Percentiles rank a stretch among this genome's conserved stretches.
Conservation (phyloP, 2,329 filamentous ascomycete species). For the Tolypocladium cylindrosporum region DNA sequence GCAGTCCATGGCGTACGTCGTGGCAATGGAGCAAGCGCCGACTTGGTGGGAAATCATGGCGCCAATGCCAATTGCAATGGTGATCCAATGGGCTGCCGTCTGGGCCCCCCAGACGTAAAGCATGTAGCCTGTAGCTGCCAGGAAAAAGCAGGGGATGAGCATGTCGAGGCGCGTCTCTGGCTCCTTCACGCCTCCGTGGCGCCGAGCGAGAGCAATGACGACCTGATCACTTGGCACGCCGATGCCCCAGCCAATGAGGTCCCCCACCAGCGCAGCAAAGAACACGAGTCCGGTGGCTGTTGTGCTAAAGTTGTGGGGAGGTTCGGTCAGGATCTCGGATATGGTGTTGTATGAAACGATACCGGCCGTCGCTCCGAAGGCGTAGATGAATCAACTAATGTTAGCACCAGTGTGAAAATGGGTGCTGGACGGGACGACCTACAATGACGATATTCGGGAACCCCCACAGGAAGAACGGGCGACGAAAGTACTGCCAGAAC, state of each 20-base stretch:
- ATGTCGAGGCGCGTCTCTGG: background rate
- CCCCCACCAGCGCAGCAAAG: background rate
- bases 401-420: background rate
- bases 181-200: background rate
- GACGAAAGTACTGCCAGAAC: background rate
- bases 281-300: background rate
- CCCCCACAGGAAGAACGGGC: background rate
- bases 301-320: background rate
- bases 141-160: background rate
- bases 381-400: background rate
- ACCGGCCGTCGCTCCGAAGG: background rate
- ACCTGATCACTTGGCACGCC: background rate
- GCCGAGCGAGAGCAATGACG: background rate
- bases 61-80: background rate
- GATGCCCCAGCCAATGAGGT: background rate
- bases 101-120: background rate
- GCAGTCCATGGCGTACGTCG: background rate
- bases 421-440: background rate
- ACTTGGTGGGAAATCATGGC: background rate
- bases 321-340: background rate
- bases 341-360: background rate
- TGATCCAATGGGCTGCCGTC: background rate
- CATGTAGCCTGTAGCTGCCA: background rate
- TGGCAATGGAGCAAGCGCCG: background rate
- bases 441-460: background rate